Percentiles rank a stretch among this genome's conserved stretches.
These are phyloP conservation scores for Claviceps lovelessii DNA, from an alignment of 2,329 filamentous ascomycete genomes.

Conservation along the genomic window DNA sequence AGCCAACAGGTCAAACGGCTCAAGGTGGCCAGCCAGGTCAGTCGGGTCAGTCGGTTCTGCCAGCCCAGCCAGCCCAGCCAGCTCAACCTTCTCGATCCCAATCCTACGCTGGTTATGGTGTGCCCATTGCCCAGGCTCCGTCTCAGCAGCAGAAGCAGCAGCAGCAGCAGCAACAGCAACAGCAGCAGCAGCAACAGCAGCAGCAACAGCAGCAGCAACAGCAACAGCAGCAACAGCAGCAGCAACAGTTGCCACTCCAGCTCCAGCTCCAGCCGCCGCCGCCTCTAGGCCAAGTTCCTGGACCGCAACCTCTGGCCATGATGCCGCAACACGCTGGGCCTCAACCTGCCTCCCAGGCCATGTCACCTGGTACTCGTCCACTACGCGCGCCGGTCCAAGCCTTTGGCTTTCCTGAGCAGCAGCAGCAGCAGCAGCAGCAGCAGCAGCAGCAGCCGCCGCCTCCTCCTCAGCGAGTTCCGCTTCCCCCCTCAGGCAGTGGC, in stretches of 20 bases:
- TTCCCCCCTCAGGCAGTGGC: slow-evolving; percentile 1
- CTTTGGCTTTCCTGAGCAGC: slow-evolving; percentile 30
- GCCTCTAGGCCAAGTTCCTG: slow-evolving; percentile 1
- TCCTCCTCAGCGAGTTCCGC: slow-evolving; percentile 1
- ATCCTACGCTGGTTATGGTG: slow-evolving; percentile 28
- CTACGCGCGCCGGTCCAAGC: slow-evolving; percentile 27
- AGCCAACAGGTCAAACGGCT: slow-evolving; percentile 15
- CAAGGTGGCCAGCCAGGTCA: background rate
- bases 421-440: slow-evolving; percentile 8
- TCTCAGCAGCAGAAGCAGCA: slow-evolving; percentile 16
- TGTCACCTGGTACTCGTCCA: slow-evolving; percentile 31
- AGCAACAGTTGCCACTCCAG: slow-evolving; percentile 5
- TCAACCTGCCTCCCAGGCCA: slow-evolving; percentile 27
- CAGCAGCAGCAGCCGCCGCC: slow-evolving; percentile 8
- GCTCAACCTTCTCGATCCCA: slow-evolving; percentile 20
- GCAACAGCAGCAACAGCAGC: slow-evolving; percentile 14
- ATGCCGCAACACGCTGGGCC: slow-evolving; percentile 23
- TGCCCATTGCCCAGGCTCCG: slow-evolving; percentile 31
- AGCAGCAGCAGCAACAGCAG: slow-evolving; percentile 13
- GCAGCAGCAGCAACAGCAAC: slow-evolving; percentile 6
- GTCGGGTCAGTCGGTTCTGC: background rate
- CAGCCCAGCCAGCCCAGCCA: slow-evolving; percentile 4
- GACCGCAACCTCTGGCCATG: slow-evolving; percentile 14
- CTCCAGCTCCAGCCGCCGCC: slow-evolving; percentile 4
- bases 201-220: slow-evolving; percentile 12